Evolutionary conservation across 345 rosid species (phyloP).

Genomic region (Citrus reticulata): DNA sequence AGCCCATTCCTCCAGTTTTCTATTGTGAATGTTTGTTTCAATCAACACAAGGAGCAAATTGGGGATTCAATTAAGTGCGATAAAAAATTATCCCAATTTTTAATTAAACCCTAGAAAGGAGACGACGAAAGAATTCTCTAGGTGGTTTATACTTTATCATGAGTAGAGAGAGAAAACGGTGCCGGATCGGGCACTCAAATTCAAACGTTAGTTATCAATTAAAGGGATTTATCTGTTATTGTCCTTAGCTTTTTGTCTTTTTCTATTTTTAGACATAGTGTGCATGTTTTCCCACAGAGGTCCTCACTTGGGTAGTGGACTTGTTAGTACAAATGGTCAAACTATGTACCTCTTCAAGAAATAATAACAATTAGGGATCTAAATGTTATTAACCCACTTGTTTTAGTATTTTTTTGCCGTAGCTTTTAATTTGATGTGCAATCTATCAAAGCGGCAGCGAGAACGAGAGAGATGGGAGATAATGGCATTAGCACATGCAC

Average conservation of each 20-base stretch:
- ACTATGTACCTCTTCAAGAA: too few species aligned
- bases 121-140: neutral
- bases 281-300: too few species aligned
- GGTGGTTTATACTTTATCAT: neutral
- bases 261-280: too few species aligned
- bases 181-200: neutral
- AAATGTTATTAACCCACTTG: too few species aligned
- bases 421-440: neutral
- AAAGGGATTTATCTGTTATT: too few species aligned
- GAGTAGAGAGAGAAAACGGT: neutral
- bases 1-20: slow-evolving; percentile 21
- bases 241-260: too few species aligned
- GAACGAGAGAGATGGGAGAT: neutral
- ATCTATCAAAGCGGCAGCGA: neutral
- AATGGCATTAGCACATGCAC: neutral
- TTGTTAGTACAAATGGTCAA: too few species aligned
- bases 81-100: neutral
- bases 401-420: neutral
- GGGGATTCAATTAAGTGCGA: neutral
- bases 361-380: neutral
- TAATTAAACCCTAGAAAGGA: neutral
- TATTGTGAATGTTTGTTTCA: neutral
- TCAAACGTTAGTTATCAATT: too few species aligned
- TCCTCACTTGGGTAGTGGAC: too few species aligned
- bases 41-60: neutral